Evolutionary conservation across 2,329 filamentous ascomycete genomes (phyloP).

Genomic region (Monascus ruber): DNA sequence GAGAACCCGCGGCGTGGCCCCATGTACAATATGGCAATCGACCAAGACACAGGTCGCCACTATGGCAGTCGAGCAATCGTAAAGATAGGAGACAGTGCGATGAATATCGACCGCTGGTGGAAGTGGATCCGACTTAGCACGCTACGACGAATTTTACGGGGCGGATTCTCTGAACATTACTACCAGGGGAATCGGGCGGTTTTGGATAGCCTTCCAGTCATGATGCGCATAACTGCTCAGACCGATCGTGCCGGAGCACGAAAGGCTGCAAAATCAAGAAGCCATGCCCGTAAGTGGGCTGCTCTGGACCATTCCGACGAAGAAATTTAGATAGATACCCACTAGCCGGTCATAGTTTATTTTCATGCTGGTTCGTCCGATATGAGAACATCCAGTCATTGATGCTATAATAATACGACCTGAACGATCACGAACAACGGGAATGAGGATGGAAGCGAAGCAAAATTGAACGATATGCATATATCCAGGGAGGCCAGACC

Average conservation of each 20-base stretch:
- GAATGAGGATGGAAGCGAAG: too few relatives aligned
- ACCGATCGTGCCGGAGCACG: conserved; percentile 15
- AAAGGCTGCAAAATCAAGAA: conserved; percentile 17
- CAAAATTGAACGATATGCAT: too few relatives aligned
- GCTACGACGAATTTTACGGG: conserved; percentile 49
- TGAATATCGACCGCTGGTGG: conserved; percentile 64
- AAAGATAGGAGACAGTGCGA: conserved; percentile 46
- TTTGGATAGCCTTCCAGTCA: conserved; percentile 45
- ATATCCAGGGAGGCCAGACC: too few relatives aligned
- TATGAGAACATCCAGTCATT: too few relatives aligned
- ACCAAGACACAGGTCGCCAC: conserved; percentile 46
- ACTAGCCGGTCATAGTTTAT: too few relatives aligned
- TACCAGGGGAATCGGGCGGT: conserved; percentile 49
- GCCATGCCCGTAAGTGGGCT: conserved; percentile 16
- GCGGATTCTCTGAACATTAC: conserved; percentile 53
- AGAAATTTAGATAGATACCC: conserved; percentile 11
- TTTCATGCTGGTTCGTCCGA: too few relatives aligned
- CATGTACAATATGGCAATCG: conserved; percentile 52
- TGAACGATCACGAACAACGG: too few relatives aligned
- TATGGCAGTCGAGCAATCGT: conserved; percentile 54
- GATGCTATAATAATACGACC: too few relatives aligned
- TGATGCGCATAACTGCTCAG: conserved; percentile 20
- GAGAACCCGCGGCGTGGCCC: conserved; percentile 57
- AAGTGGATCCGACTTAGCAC: conserved; percentile 54
- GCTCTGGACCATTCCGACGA: conserved; percentile 18